Evolutionary conservation across 805 yeast species (phyloP).

Genomic region (Wickerhamomyces strasburgensis): DNA sequence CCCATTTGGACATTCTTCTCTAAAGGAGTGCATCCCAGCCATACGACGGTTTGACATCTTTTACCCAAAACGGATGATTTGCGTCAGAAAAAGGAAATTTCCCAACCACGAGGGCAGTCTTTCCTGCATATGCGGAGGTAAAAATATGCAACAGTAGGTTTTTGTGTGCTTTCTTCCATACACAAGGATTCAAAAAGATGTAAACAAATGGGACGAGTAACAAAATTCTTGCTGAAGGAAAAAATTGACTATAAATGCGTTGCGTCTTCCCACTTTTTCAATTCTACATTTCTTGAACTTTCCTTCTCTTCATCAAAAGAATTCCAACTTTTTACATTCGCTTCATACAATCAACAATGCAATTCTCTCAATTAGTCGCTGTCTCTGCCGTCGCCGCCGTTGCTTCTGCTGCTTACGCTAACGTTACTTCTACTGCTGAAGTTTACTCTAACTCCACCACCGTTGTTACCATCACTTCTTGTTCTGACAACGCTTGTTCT

Average conservation of each 20-base stretch:
- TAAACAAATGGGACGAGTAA: slow-evolving; percentile 2
- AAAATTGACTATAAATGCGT: slow-evolving; percentile 16
- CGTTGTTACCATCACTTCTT: slow-evolving; percentile 30
- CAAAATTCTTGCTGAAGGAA: no score
- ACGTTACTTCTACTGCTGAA: slow-evolving; percentile 27
- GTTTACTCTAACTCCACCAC: slow-evolving; percentile 23
- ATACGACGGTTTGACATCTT: no score
- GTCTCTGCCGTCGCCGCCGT: slow-evolving; percentile 26
- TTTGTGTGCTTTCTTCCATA: no score
- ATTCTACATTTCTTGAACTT: background rate
- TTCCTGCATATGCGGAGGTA: no score
- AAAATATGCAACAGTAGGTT: no score
- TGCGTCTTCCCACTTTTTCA: slow-evolving; percentile 5
- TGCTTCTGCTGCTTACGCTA: slow-evolving; percentile 25
- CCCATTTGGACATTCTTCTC: no score
- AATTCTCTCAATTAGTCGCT: slow-evolving; percentile 29
- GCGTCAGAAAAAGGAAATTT: no score
- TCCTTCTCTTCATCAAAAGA: slow-evolving; percentile 14
- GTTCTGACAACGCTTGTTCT: slow-evolving; percentile 18
- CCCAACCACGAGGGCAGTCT: no score
- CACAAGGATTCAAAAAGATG: no score
- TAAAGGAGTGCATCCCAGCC: no score
- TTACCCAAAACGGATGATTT: slow-evolving; percentile 2
- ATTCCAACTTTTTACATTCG: slow-evolving; percentile 27
- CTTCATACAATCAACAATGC: slow-evolving; percentile 27